phyloP scores from a whole-genome alignment of 768 basidiomycete species.

The Coprinopsis cinerea region DNA sequence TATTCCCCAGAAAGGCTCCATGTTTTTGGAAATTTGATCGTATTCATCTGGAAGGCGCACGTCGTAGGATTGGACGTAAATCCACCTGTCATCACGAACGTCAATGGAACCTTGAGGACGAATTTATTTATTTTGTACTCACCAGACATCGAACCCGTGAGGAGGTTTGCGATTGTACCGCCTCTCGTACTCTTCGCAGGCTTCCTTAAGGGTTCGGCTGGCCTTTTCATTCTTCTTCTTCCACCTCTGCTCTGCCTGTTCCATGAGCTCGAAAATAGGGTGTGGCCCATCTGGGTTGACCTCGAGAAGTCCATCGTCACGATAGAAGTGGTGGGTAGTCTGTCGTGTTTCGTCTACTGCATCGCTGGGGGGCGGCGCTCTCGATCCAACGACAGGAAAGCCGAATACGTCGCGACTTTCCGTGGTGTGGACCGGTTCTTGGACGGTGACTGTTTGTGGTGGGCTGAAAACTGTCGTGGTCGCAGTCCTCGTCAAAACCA shows the following conservation, averaged over 20 bases:
- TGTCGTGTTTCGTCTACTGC: background rate
- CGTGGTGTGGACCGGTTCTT: background rate
- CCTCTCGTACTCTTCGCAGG: conserved; percentile 69
- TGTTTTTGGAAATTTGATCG: conserved; percentile 62
- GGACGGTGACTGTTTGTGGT: conserved; percentile 5
- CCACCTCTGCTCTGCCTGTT: conserved; percentile 65
- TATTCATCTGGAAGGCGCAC: conserved; percentile 83
- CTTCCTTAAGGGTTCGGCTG: conserved; percentile 69
- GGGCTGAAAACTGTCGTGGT: background rate
- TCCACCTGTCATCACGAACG: conserved; percentile 27
- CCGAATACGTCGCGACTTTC: background rate
- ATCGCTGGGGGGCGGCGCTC: background rate
- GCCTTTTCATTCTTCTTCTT: conserved; percentile 52
- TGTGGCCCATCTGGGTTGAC: conserved; percentile 43
- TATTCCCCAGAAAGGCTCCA: conserved; percentile 78
- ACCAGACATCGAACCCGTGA: conserved; percentile 83
- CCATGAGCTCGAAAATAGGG: conserved; percentile 76
- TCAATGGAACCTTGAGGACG: background rate
- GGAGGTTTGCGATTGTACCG: conserved; percentile 76
- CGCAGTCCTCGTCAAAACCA: background rate
- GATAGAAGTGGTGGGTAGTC: conserved; percentile 24
- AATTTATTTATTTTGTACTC: conserved; percentile 23
- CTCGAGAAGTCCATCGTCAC: conserved; percentile 33
- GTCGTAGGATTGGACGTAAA: conserved; percentile 50
- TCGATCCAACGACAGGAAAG: background rate